Evolutionary conservation across 768 basidiomycete species (phyloP).

Genomic region (Scleroderma citrinum): DNA sequence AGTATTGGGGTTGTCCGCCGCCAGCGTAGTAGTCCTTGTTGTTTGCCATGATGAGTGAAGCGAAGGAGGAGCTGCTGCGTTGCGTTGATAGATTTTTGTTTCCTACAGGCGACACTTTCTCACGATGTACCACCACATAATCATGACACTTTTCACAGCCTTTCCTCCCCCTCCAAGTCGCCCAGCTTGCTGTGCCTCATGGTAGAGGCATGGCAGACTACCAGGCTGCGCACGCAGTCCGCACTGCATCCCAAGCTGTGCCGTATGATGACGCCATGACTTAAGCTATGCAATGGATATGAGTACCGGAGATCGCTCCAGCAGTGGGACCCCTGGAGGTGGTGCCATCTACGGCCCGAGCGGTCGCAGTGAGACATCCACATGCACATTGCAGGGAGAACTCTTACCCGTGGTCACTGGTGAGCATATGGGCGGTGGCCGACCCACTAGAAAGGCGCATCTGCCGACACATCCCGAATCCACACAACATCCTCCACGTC

Average conservation of each 20-base stretch:
- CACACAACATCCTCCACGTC: too few relatives aligned
- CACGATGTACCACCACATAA: background rate
- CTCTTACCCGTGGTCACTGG: slow-evolving; percentile 1
- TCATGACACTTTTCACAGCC: background rate
- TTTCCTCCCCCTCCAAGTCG: background rate
- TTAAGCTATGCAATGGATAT: too few relatives aligned
- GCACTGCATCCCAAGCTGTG: too few relatives aligned
- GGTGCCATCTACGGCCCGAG: too few relatives aligned
- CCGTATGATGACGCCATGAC: too few relatives aligned
- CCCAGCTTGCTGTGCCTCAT: background rate
- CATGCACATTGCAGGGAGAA: background rate
- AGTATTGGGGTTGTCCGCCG: slow-evolving; percentile 49
- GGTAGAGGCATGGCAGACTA: background rate
- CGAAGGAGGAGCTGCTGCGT: slow-evolving; percentile 6
- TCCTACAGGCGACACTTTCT: background rate
- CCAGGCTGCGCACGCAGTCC: too few relatives aligned
- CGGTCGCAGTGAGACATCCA: too few relatives aligned
- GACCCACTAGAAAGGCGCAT: background rate
- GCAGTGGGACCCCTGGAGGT: too few relatives aligned
- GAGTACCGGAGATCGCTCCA: too few relatives aligned
- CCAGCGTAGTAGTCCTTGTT: slow-evolving; percentile 68
- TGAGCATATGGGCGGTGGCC: background rate
- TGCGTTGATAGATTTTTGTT: slow-evolving; percentile 1
- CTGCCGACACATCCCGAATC: too few relatives aligned
- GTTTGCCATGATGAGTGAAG: slow-evolving; percentile 50